Base-by-base conservation (phyloP, 2,329 filamentous ascomycete genomes). In the Aspergillus caelatus region DNA sequence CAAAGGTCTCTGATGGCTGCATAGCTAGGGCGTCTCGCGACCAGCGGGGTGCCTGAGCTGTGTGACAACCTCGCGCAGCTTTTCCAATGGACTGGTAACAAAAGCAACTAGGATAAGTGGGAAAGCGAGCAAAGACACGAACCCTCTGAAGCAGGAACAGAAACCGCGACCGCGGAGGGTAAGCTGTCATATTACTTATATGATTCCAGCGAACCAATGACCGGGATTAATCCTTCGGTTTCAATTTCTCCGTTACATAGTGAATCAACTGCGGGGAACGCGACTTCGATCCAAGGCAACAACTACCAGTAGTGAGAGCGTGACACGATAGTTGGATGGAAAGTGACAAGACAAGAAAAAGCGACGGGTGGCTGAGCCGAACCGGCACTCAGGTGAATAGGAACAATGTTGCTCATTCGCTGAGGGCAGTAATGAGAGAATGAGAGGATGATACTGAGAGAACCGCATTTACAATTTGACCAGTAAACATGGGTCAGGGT, bases 1-100 rank as follows among this genome's bases (percentile, higher is more conserved):
- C 88, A 72, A 92, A 96, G 10, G 61, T 63, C 19, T 77, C 70
- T 36, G 68, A 61, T 21, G 65, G 57, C 32, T 73, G 67, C 73
- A 75, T 75, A 16, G 9, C 46, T 60, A 6, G 23, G 43, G 41
- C 23, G n/a, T 32, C 57, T 54, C 30, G 43, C 34, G 32, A 60
- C 23, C 41, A 52, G 19, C 23, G 11, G 48, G n/a, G 30, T 55
- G 50, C 32, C 9, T 41, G 52, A 39, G 32, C 32, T 41, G 52
- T 55, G 52, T 55, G 32, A 39, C 21, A 55, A 55, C 14, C n/a
- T 52, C 48, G 48, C 10, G 48, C 48, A 28, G 32, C 32, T 26
- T 14, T 36, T 41, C 52, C 30, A 19, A 26, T 39, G 14, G n/a
- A 36, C 12, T n/a, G 52, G 32, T 39, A 36, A 39, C 30, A 21